phyloP scores from a whole-genome alignment of 306 rosid genomes.

The Purshia tridentata region DNA sequence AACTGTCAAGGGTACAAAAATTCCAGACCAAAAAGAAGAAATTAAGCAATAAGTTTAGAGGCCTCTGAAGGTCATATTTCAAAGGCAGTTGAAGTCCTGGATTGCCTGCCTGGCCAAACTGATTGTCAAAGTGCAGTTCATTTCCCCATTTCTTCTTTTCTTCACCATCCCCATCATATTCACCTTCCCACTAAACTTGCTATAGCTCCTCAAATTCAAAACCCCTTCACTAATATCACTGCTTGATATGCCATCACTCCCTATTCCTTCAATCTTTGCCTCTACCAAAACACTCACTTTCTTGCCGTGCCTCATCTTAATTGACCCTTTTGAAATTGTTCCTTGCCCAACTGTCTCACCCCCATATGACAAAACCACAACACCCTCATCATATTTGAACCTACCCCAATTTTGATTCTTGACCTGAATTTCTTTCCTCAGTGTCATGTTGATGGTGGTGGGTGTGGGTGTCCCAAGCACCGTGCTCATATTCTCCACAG shows the following conservation, averaged over 20 bases:
- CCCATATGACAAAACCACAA: constrained; percentile 3
- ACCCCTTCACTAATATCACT: constrained; percentile 8
- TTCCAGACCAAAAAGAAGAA: neutral
- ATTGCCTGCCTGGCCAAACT: neutral
- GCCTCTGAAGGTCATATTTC: neutral
- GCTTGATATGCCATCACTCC: neutral
- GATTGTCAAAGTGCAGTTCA: constrained; percentile 10
- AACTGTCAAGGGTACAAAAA: neutral
- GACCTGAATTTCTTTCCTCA: constrained; percentile 11
- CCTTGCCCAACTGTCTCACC: neutral
- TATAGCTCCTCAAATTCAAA: constrained; percentile 18
- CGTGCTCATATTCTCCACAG: neutral
- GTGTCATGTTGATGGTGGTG: constrained; percentile 17
- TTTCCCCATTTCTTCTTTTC: constrained; percentile 13
- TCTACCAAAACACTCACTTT: neutral
- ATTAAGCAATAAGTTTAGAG: neutral
- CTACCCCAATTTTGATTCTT: constrained; percentile 20
- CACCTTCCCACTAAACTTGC: constrained; percentile 12
- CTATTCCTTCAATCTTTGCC: neutral
- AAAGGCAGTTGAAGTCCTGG: constrained; percentile 20
- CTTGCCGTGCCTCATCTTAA: constrained; percentile 8
- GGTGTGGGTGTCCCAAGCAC: neutral
- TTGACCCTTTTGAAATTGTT: neutral
- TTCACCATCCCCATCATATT: constrained; percentile 10
- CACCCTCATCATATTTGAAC: constrained; percentile 13